Evolutionary conservation across 495 filamentous ascomycete genomes (phyloP).

Genomic region (Penicillium bovifimosum): DNA sequence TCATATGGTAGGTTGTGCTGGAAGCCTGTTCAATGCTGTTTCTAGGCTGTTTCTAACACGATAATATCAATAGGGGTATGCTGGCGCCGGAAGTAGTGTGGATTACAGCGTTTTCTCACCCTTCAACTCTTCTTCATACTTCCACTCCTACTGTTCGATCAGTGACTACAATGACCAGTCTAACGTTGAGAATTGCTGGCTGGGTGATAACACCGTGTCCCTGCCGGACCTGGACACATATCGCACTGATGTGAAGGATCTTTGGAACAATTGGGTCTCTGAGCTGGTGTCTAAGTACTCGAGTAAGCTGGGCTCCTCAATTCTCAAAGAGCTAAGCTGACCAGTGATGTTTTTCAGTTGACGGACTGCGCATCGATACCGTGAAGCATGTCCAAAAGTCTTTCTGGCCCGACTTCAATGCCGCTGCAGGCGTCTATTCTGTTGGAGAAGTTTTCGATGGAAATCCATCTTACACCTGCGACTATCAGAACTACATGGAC

Average conservation of each 20-base stretch:
- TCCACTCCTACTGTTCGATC: constrained; percentile 62
- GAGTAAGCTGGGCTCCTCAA: constrained; percentile 26
- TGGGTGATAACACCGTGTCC: constrained; percentile 54
- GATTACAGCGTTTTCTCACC: constrained; percentile 60
- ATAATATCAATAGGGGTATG: constrained; percentile 51
- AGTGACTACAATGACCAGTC: constrained; percentile 54
- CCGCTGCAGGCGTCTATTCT: constrained; percentile 63
- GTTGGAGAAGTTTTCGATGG: constrained; percentile 66
- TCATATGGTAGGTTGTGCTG: constrained; percentile 51
- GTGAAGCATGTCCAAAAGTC: constrained; percentile 64
- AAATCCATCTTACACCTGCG: constrained; percentile 55
- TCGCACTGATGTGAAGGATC: constrained; percentile 46
- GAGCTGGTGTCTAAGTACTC: constrained; percentile 60
- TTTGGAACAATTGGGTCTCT: constrained; percentile 62
- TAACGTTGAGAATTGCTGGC: constrained; percentile 55
- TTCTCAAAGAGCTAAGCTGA: background rate
- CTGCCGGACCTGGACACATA: constrained; percentile 68
- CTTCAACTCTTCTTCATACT: constrained; percentile 60
- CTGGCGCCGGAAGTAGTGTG: constrained; percentile 48
- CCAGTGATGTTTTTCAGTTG: constrained; percentile 48
- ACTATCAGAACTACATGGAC: constrained; percentile 55
- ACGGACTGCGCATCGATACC: constrained; percentile 77
- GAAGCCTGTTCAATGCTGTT: constrained; percentile 50
- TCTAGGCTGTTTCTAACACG: constrained; percentile 67
- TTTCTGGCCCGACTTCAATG: constrained; percentile 62